phyloP scores from a whole-genome alignment of 805 yeast species.

The Cyberlindnera samutprakarnensis region DNA sequence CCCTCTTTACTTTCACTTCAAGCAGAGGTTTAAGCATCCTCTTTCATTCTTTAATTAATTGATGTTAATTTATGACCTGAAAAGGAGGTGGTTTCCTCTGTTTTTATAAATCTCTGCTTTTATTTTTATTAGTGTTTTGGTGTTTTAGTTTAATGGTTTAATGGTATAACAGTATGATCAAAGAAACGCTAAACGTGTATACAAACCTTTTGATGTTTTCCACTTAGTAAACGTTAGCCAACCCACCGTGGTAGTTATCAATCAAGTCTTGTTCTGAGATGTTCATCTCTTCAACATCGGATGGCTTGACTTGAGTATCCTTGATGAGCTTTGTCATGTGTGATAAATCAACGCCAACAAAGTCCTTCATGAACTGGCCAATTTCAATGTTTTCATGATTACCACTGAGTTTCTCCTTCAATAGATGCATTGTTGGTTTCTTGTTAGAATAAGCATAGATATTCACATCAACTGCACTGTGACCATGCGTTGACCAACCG shows the following conservation, averaged over 20 bases:
- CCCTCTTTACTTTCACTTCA: too few species aligned
- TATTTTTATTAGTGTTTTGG: background rate
- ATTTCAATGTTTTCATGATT: slow-evolving; percentile 84
- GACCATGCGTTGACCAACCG: slow-evolving; percentile 98
- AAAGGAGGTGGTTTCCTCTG: background rate
- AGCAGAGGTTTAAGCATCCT: too few species aligned
- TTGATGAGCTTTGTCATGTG: slow-evolving; percentile 42
- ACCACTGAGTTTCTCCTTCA: slow-evolving; percentile 52
- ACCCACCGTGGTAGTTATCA: slow-evolving; percentile 2
- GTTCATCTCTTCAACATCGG: slow-evolving; percentile 3
- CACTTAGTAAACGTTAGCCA: too few species aligned
- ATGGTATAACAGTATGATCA: too few species aligned
- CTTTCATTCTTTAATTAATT: too few species aligned
- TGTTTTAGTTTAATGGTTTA: slow-evolving; percentile 1
- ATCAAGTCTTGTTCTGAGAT: slow-evolving; percentile 1
- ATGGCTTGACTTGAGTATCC: slow-evolving; percentile 37
- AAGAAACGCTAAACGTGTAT: too few species aligned
- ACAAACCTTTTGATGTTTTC: too few species aligned
- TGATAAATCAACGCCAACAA: slow-evolving; percentile 38
- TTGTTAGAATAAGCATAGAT: slow-evolving; percentile 74
- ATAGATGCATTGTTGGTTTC: slow-evolving; percentile 28
- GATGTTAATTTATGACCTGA: too few species aligned
- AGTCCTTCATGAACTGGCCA: slow-evolving; percentile 61
- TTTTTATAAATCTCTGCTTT: background rate
- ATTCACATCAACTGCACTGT: slow-evolving; percentile 92